A percentile compares a stretch with the other conserved stretches of the same genome.
Conservation (phyloP, 495 filamentous ascomycete genomes). For the Chaetomidium leptoderma region DNA sequence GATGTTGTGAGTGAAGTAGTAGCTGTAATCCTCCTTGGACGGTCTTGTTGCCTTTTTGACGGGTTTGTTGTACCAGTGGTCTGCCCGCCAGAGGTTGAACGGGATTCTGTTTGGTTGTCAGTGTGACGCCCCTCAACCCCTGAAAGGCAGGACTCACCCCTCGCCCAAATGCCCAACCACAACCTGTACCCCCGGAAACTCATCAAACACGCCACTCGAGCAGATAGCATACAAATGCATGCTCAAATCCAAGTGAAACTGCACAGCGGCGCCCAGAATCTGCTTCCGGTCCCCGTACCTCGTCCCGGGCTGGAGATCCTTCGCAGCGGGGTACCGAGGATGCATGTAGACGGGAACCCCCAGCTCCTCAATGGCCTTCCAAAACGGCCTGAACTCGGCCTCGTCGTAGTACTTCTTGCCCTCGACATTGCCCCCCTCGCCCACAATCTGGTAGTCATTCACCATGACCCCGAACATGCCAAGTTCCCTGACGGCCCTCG, state of each 20-base stretch:
- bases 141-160: slow-evolving; percentile 29
- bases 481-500: slow-evolving; percentile 50
- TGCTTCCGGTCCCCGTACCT: slow-evolving; percentile 30
- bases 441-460: slow-evolving; percentile 49
- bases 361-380: slow-evolving; percentile 52
- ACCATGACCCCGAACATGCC: slow-evolving; percentile 58
- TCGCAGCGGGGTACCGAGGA: slow-evolving; percentile 42
- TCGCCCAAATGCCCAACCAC: slow-evolving; percentile 62
- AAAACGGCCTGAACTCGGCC: slow-evolving; percentile 54
- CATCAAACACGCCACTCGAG: slow-evolving; percentile 47
- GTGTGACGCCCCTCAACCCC: not conserved
- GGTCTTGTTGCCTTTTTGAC: slow-evolving; percentile 51
- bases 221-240: slow-evolving; percentile 35
- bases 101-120: slow-evolving; percentile 44
- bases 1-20: slow-evolving; percentile 59
- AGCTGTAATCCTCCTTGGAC: slow-evolving; percentile 54
- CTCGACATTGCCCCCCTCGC: slow-evolving; percentile 30
- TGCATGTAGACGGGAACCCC: slow-evolving; percentile 62
- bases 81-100: slow-evolving; percentile 60
- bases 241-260: slow-evolving; percentile 40
- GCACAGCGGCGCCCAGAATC: slow-evolving; percentile 33
- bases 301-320: slow-evolving; percentile 24
- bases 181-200: slow-evolving; percentile 52
- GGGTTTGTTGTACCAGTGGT: slow-evolving; percentile 54
- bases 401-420: slow-evolving; percentile 59